Evolutionary conservation across 2,329 filamentous ascomycete species (phyloP).

Genomic region (Talaromyces sp.): DNA sequence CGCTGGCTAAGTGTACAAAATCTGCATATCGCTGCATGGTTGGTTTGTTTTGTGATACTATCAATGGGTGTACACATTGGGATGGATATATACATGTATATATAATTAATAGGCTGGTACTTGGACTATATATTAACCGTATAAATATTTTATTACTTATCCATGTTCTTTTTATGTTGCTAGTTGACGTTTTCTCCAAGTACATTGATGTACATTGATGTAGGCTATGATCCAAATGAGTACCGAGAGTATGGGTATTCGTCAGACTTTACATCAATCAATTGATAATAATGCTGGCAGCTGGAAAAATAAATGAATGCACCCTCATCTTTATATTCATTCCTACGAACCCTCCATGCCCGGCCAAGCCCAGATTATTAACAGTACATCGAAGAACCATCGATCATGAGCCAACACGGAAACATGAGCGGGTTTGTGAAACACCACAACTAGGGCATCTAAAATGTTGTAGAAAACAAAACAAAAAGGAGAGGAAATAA

Average conservation of each 20-base stretch:
- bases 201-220: too few species aligned
- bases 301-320: neutral
- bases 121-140: neutral
- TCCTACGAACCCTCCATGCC: neutral
- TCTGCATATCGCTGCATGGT: neutral
- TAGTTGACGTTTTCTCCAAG: too few species aligned
- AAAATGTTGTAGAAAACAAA: neutral
- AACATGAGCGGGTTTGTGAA: neutral
- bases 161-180: neutral
- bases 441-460: neutral
- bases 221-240: neutral
- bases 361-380: neutral
- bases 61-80: neutral
- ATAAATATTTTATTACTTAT: neutral
- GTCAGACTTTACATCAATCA: neutral
- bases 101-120: neutral
- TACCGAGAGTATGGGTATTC: neutral
- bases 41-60: neutral
- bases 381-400: neutral
- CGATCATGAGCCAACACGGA: neutral
- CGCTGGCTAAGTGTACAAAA: neutral
- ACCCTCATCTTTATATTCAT: neutral
- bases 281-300: neutral
- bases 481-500: neutral
- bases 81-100: neutral